Percentiles rank a stretch among this genome's conserved stretches.
These are phyloP conservation scores for Saccharomyces eubayanus DNA, from an alignment of 805 yeast genomes.

Conservation along the genomic window DNA sequence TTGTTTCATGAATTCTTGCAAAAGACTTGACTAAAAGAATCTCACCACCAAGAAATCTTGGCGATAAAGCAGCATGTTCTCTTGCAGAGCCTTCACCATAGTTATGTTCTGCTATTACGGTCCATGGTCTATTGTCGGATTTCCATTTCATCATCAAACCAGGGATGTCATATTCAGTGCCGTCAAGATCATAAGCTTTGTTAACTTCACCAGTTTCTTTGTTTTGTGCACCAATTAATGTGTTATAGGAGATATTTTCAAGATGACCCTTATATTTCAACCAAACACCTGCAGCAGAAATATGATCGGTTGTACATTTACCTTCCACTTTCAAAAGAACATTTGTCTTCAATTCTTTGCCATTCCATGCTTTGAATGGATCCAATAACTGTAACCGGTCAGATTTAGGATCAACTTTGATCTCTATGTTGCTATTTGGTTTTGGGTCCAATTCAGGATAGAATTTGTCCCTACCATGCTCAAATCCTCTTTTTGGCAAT, in stretches of 20 bases:
- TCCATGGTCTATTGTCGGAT: slow-evolving; percentile 76
- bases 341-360: slow-evolving; percentile 67
- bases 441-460: slow-evolving; percentile 66
- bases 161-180: slow-evolving; percentile 74
- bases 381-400: slow-evolving; percentile 86
- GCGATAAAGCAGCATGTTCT: slow-evolving; percentile 96
- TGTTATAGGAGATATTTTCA: slow-evolving; percentile 90
- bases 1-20: slow-evolving; percentile 97
- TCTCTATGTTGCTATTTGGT: slow-evolving; percentile 49
- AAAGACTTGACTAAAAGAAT: slow-evolving; percentile 86
- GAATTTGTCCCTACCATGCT: slow-evolving; percentile 62
- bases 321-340: slow-evolving; percentile 90
- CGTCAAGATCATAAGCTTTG: slow-evolving; percentile 79
- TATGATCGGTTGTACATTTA: slow-evolving; percentile 97
- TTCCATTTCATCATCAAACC: slow-evolving; percentile 96
- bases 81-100: slow-evolving; percentile 99
- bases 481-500: slow-evolving; percentile 72
- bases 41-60: slow-evolving; percentile 87
- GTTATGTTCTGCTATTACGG: slow-evolving; percentile 93
- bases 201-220: slow-evolving; percentile 96
- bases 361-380: slow-evolving; percentile 83
- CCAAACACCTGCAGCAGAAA: slow-evolving; percentile 98
- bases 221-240: slow-evolving; percentile 93
- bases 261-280: slow-evolving; percentile 95
- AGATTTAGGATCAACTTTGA: slow-evolving; percentile 76